Base-by-base conservation (phyloP, 2,329 filamentous ascomycete species). In the Septoria petroselini region DNA sequence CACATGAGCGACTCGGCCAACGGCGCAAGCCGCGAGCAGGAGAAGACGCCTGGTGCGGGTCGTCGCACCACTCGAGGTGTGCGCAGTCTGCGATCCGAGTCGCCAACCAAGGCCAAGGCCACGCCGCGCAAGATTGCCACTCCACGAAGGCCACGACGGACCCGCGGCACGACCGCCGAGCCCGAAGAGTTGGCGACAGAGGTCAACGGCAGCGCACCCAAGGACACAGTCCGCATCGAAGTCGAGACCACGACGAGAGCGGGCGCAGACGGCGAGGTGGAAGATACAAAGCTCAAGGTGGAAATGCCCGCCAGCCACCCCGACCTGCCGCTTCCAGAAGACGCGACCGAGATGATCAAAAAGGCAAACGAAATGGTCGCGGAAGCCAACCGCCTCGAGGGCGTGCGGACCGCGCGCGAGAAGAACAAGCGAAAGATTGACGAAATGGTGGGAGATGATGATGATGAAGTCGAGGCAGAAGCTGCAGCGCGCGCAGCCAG, bases 361-460 rank as follows among this genome's bases (percentile, higher is more conserved):
- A 83, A 88, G 63, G 93, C 93, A 25, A 89, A 85, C 72, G 81
- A 84, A 59, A 95, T 96, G 88, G 91, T 96, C 4, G 80, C 86
- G 55, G 83, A 83, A 58, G 84, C 84, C 25, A 76, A 83, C 53
- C 79, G 77, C 50, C 71, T 74, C 7, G 71, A 75, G 14, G 66
- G 64, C n/a, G 63, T 30, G 18, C 33, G 42, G 17, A 54, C 40
- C 48, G 74, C 72, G 57, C 63, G 65, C 54, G 43, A 39, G 34
- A 75, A 65, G 64, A 71, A 72, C 64, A 90, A 90, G 76, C 82
- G 88, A 62, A 91, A 91, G 73, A 82, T 81, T 1, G 81, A 84
- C 11, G 86, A 90, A 23, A 77, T 88, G 37, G 74, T 78, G 33
- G 73, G 70, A 15, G 71, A 71, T 23, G 71, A 71, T 23, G 72